Evolutionary conservation across 345 rosid species (phyloP).

Genomic region (Erodium maritimum): DNA sequence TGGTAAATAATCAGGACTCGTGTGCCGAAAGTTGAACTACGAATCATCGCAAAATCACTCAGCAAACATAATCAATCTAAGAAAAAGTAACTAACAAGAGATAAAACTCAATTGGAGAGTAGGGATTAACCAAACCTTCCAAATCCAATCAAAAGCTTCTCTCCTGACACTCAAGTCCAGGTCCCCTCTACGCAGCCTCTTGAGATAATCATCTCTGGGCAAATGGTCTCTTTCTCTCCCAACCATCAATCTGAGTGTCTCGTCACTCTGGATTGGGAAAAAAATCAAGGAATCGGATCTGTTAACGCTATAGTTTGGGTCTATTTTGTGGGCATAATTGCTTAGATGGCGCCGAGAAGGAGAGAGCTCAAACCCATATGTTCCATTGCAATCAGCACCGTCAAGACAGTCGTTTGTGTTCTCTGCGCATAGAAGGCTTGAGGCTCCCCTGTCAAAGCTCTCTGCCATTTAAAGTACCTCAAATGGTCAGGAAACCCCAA

Average conservation of each 20-base stretch:
- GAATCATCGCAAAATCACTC: no score
- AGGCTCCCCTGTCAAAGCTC: constrained; percentile 34
- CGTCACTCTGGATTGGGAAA: constrained; percentile 42
- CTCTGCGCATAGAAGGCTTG: constrained; percentile 47
- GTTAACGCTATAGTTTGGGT: constrained; percentile 19
- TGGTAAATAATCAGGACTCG: constrained; percentile 3
- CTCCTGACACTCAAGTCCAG: constrained; percentile 34
- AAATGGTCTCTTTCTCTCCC: constrained; percentile 45
- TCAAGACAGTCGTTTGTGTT: constrained; percentile 29
- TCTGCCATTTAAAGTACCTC: constrained; percentile 35
- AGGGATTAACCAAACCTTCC: constrained; percentile 24
- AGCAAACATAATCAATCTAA: constrained; percentile 2
- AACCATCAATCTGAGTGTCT: constrained; percentile 37
- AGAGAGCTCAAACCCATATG: constrained; percentile 28
- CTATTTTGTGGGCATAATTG: constrained; percentile 17
- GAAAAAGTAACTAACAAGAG: constrained; percentile 1
- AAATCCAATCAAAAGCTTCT: constrained; percentile 52
- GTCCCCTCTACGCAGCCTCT: constrained; percentile 46
- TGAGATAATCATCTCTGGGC: constrained; percentile 37
- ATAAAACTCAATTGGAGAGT: constrained; percentile 8
- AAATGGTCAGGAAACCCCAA: neutral
- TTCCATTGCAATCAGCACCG: constrained; percentile 22
- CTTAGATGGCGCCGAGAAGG: constrained; percentile 19
- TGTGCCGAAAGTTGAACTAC: neutral
- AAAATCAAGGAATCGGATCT: constrained; percentile 16